Conservation (phyloP, 192 early-diverging fungal genomes). For the Thoreauomyces humboldtii region DNA sequence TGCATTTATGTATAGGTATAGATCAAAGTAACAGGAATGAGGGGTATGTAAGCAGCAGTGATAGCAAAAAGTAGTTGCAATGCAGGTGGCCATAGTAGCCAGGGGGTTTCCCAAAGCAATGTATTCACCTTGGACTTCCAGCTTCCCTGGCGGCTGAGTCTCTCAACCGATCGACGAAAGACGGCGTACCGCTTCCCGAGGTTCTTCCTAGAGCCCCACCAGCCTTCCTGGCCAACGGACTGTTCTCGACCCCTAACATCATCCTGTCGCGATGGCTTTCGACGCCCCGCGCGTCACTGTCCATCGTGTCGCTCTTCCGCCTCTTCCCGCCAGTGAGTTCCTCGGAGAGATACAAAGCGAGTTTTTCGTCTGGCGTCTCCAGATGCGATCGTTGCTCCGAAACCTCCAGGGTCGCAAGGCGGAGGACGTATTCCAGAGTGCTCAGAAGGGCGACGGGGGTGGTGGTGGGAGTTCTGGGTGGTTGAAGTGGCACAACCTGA, state of each 20-base stretch:
- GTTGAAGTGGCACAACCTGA: not conserved
- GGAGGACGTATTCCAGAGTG: slow-evolving; percentile 63
- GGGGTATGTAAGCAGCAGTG: no score
- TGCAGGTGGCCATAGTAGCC: no score
- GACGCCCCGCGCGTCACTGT: not conserved
- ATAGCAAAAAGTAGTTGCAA: no score
- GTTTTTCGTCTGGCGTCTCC: slow-evolving; percentile 65
- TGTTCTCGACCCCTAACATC: not conserved
- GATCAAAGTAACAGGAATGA: no score
- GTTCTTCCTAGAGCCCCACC: not conserved
- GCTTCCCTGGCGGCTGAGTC: no score
- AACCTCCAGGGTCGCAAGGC: slow-evolving; percentile 61
- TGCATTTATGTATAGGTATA: no score
- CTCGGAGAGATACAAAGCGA: slow-evolving; percentile 55
- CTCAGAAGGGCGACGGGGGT: slow-evolving; percentile 42
- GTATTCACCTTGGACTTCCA: no score
- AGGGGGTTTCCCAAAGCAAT: no score
- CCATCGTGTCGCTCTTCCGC: not conserved
- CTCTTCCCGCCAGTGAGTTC: slow-evolving; percentile 22
- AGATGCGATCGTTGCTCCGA: slow-evolving; percentile 64
- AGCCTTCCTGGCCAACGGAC: not conserved
- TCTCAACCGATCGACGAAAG: no score
- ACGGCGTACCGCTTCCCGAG: no score
- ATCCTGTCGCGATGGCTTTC: not conserved
- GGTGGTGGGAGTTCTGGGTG: slow-evolving; percentile 25